Conservation (phyloP, 805 yeast species). For the Hanseniaspora lachancei region DNA sequence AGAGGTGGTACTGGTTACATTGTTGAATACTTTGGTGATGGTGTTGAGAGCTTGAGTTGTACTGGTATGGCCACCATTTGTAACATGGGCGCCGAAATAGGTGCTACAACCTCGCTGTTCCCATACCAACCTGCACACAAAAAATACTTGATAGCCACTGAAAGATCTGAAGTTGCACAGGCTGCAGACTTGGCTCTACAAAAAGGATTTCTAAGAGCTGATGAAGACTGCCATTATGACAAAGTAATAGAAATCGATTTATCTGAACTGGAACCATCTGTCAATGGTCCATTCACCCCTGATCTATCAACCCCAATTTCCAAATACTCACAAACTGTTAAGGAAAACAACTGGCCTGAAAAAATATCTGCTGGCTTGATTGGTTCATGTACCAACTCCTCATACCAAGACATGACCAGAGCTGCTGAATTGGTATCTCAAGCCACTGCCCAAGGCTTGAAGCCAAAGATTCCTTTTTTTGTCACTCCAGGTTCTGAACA, state of each 20-base stretch:
- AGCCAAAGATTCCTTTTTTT: conserved; percentile 81
- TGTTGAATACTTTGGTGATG: conserved; percentile 93
- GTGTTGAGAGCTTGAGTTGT: conserved; percentile 76
- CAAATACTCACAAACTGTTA: conserved; percentile 58
- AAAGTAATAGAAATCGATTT: conserved; percentile 82
- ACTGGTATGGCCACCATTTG: conserved; percentile 99
- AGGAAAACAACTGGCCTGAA: conserved; percentile 71
- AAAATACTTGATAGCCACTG: conserved; percentile 71
- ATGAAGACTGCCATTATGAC: conserved; percentile 81
- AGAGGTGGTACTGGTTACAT: conserved; percentile 97
- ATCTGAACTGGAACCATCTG: conserved; percentile 78
- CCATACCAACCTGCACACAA: conserved; percentile 77
- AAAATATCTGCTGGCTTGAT: conserved; percentile 83
- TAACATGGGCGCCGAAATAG: conserved; percentile 99
- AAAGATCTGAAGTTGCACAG: conserved; percentile 69
- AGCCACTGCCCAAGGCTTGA: conserved; percentile 74
- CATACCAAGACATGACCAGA: conserved; percentile 96
- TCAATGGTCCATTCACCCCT: conserved; percentile 97
- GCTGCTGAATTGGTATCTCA: conserved; percentile 82
- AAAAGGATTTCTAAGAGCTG: conserved; percentile 62
- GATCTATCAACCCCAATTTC: conserved; percentile 91
- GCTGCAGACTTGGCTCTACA: conserved; percentile 53
- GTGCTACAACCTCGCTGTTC: conserved; percentile 96
- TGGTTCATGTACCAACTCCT: conserved; percentile 97
- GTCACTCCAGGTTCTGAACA: conserved; percentile 98